These are phyloP conservation scores for Austroboletus rostrupii DNA, from an alignment of 1,284 basidiomycete genomes.

Conservation along the genomic window DNA sequence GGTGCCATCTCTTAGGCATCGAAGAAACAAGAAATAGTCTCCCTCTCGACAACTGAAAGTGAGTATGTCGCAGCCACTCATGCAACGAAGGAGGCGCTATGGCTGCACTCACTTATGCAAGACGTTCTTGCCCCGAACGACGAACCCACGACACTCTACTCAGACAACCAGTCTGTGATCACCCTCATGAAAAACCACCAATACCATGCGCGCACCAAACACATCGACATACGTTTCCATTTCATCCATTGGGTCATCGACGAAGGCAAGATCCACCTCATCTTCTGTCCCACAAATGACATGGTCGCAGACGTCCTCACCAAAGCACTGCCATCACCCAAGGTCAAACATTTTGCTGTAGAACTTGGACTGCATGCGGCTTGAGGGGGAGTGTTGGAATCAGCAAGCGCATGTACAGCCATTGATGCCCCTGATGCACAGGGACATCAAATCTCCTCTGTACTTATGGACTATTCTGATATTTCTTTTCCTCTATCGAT, in stretches of 20 bases:
- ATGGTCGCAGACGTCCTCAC: slow-evolving; percentile 1
- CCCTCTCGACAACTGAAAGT: slow-evolving; percentile 23
- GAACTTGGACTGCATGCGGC: neutral
- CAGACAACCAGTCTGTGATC: slow-evolving; percentile 20
- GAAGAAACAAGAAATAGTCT: slow-evolving; percentile 29
- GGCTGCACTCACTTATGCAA: slow-evolving; percentile 12
- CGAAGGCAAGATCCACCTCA: neutral
- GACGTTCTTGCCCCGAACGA: slow-evolving; percentile 10
- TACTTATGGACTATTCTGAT: no score
- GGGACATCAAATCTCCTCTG: no score
- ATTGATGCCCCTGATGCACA: no score
- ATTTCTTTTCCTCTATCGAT: no score
- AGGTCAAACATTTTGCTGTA: no score
- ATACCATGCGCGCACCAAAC: slow-evolving; percentile 26
- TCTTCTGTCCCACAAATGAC: neutral
- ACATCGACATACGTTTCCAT: slow-evolving; percentile 29
- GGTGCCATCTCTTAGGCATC: slow-evolving; percentile 29
- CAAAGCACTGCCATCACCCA: neutral
- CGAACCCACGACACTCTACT: slow-evolving; percentile 25
- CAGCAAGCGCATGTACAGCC: neutral
- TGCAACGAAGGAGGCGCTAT: slow-evolving; percentile 17
- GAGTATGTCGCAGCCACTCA: slow-evolving; percentile 30
- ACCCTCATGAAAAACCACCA: slow-evolving; percentile 25
- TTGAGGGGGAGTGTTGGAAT: slow-evolving; percentile 11
- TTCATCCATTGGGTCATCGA: slow-evolving; percentile 1